Percentiles rank a stretch among this genome's conserved stretches.
Conservation (phyloP, 306 rosid species). For the Cicer pinnatifidum region DNA sequence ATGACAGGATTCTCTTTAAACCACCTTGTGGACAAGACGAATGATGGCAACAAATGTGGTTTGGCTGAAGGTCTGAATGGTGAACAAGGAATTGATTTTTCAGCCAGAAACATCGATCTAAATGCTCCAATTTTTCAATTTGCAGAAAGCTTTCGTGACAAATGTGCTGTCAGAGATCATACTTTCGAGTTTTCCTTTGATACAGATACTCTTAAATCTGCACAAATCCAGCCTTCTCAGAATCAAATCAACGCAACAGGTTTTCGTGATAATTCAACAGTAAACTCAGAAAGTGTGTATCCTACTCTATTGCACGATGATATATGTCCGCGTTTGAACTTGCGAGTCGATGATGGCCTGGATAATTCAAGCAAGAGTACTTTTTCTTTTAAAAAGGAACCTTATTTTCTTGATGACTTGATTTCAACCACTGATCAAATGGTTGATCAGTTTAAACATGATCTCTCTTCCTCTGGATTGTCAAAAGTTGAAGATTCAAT, state of each 20-base stretch:
- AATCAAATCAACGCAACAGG: constrained; percentile 40
- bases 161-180: constrained; percentile 45
- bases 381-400: constrained; percentile 41
- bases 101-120: constrained; percentile 47
- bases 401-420: constrained; percentile 60
- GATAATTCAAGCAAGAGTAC: constrained; percentile 46
- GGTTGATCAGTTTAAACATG: constrained; percentile 50
- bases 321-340: constrained; percentile 40
- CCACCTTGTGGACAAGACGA: constrained; percentile 44
- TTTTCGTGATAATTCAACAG: constrained; percentile 44
- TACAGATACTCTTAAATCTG: constrained; percentile 45
- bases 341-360: constrained; percentile 49
- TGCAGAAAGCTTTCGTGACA: constrained; percentile 42
- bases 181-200: constrained; percentile 48
- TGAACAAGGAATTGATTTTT: constrained; percentile 46
- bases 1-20: constrained; percentile 40
- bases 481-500: constrained; percentile 45
- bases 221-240: constrained; percentile 46
- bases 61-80: constrained; percentile 48
- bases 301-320: constrained; percentile 48
- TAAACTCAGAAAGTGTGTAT: constrained; percentile 47
- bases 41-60: constrained; percentile 44
- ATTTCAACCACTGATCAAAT: constrained; percentile 43
- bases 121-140: constrained; percentile 45
- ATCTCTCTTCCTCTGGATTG: constrained; percentile 39